Percentiles rank a stretch among this genome's conserved stretches.
Evolutionary conservation across 352 stramenopile genomes (phyloP).

Genomic region (Phytopythium chamaehyphon): DNA sequence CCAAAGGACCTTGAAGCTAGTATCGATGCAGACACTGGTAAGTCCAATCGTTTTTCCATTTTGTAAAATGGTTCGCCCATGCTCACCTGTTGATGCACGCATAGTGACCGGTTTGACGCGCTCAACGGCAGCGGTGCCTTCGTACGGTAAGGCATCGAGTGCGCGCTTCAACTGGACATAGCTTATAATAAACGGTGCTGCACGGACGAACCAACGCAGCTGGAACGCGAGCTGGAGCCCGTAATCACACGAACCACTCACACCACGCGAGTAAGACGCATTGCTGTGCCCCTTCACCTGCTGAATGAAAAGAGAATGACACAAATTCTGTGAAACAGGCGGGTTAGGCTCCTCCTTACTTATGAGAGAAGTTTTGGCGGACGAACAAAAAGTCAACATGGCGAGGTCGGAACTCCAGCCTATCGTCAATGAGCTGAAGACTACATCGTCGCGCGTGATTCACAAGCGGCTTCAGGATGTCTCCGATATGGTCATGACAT

Average conservation of each 20-base stretch:
- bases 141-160: not conserved
- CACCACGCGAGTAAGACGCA: not conserved
- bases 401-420: constrained; percentile 52
- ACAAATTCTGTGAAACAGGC: not conserved
- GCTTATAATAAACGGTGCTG: not conserved
- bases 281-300: too few relatives aligned
- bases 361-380: constrained; percentile 40
- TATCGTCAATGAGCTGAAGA: constrained; percentile 50
- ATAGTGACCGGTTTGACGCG: not conserved
- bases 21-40: constrained; percentile 8
- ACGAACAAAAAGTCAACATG: constrained; percentile 65
- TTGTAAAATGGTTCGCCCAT: not conserved
- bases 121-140: not conserved
- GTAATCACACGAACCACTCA: not conserved
- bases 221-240: not conserved
- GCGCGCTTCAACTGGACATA: too few relatives aligned
- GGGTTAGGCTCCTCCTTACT: constrained; percentile 6
- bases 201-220: too few relatives aligned
- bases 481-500: constrained; percentile 63
- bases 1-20: constrained; percentile 8
- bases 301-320: too few relatives aligned
- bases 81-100: not conserved
- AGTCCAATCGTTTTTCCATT: too few relatives aligned
- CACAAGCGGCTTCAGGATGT: constrained; percentile 76
- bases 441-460: constrained; percentile 57